A percentile compares a stretch with the other conserved stretches of the same genome.
These are phyloP conservation scores for Tubosaeta sp. DNA, from an alignment of 768 basidiomycete species.

Conservation along the genomic window DNA sequence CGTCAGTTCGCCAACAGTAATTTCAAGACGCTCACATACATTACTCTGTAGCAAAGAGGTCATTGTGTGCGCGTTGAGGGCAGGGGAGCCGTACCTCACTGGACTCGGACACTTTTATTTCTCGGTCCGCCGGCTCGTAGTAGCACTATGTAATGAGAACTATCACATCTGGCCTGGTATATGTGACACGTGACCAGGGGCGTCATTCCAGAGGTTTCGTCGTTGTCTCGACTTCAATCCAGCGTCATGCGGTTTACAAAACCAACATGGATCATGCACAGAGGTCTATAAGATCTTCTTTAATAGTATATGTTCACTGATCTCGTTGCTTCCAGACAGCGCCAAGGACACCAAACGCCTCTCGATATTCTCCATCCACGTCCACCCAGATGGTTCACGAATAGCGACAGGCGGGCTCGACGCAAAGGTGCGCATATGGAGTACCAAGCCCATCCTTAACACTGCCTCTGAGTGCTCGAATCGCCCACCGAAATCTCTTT, in stretches of 20 bases:
- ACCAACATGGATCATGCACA: constrained; percentile 84
- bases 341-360: constrained; percentile 58
- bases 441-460: constrained; percentile 90
- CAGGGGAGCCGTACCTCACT: too few relatives aligned
- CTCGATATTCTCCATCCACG: constrained; percentile 89
- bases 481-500: constrained; percentile 79
- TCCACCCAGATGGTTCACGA: constrained; percentile 92
- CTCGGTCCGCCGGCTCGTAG: too few relatives aligned
- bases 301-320: not conserved
- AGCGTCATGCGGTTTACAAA: constrained; percentile 77
- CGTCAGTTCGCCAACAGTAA: too few relatives aligned
- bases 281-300: constrained; percentile 36
- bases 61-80: too few relatives aligned
- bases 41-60: too few relatives aligned
- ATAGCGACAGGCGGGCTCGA: constrained; percentile 98
- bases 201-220: too few relatives aligned
- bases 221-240: not conserved
- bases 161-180: too few relatives aligned
- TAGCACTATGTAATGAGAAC: too few relatives aligned
- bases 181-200: not conserved
- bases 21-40: too few relatives aligned
- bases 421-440: constrained; percentile 96
- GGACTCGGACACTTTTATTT: too few relatives aligned
- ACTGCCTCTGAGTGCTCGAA: constrained; percentile 60
- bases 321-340: constrained; percentile 28